A percentile compares a stretch with the other conserved stretches of the same genome.
Conservation (phyloP, 139 green algal species). For the Chloropicon primus region DNA sequence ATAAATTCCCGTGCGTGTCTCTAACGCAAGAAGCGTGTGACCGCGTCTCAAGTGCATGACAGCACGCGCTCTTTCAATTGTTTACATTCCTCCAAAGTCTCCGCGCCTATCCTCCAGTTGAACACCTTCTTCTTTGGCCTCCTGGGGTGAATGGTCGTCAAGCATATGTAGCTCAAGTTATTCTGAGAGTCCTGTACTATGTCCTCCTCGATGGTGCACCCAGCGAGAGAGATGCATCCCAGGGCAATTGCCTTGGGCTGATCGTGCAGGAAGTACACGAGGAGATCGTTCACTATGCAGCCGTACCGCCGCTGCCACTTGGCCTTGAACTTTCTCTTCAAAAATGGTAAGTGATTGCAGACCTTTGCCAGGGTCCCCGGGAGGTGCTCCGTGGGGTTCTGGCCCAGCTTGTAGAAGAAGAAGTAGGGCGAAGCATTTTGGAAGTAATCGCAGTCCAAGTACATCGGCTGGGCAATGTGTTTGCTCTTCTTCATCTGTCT, state of each 20-base stretch:
- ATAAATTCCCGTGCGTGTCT: too few relatives aligned
- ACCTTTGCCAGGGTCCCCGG: background rate
- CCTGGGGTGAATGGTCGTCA: background rate
- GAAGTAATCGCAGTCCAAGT: background rate
- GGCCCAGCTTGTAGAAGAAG: background rate
- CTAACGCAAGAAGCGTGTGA: too few relatives aligned
- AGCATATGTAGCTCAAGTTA: background rate
- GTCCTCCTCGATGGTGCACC: background rate
- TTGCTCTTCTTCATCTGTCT: background rate
- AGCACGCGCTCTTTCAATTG: background rate
- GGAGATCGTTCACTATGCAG: background rate
- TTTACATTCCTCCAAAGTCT: background rate
- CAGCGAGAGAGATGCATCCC: background rate
- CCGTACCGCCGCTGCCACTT: background rate
- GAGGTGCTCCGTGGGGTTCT: background rate
- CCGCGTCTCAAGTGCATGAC: background rate
- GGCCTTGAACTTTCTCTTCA: background rate
- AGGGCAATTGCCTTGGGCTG: background rate
- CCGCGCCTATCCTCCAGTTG: background rate
- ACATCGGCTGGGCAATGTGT: background rate
- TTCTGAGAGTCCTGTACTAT: background rate
- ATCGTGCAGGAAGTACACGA: background rate
- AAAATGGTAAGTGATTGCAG: background rate
- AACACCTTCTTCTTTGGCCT: background rate
- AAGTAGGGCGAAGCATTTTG: background rate